These are phyloP conservation scores for Psilocybe azurescens DNA, from an alignment of 768 basidiomycete genomes.

Conservation along the genomic window DNA sequence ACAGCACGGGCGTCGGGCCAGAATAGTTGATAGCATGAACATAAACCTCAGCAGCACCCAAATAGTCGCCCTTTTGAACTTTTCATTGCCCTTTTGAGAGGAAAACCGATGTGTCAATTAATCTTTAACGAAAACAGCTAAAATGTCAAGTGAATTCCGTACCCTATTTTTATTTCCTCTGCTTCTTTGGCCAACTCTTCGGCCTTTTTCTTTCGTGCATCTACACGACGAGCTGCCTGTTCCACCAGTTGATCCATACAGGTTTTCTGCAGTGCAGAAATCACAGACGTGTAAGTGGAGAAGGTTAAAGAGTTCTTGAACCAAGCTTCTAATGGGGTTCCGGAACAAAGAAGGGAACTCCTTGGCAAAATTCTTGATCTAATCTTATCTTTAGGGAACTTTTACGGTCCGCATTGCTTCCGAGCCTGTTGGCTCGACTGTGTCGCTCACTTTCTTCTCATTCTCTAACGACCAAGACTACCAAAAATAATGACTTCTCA, in stretches of 20 bases:
- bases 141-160: background rate
- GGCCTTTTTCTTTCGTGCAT: background rate
- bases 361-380: background rate
- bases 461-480: too few relatives aligned
- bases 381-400: background rate
- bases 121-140: background rate
- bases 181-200: background rate
- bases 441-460: too few relatives aligned
- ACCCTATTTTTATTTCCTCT: constrained; percentile 1
- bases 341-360: too few relatives aligned
- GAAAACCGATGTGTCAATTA: background rate
- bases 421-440: too few relatives aligned
- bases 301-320: too few relatives aligned
- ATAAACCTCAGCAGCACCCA: constrained; percentile 33
- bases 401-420: too few relatives aligned
- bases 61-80: constrained; percentile 36
- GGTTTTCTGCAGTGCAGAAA: too few relatives aligned
- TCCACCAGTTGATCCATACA: background rate
- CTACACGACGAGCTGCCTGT: background rate
- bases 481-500: too few relatives aligned
- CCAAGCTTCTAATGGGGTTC: too few relatives aligned
- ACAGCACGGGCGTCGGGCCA: constrained; percentile 37
- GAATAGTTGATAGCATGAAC: constrained; percentile 29
- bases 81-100: constrained; percentile 34
- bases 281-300: too few relatives aligned